phyloP scores from a whole-genome alignment of 2,329 filamentous ascomycete species.

The Lachnellula arida region DNA sequence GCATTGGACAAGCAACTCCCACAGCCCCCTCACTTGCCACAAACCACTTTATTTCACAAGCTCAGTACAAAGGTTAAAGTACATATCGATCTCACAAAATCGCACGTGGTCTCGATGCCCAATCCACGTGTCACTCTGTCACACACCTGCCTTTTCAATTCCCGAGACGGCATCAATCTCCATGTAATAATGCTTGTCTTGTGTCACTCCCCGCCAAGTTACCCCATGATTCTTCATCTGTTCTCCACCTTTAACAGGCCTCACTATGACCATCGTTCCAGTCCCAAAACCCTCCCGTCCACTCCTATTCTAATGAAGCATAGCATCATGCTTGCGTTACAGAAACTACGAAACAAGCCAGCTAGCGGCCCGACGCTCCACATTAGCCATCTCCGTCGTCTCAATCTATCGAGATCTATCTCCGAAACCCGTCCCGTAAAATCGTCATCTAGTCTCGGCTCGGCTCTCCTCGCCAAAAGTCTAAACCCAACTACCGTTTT shows the following conservation, averaged over 20 bases:
- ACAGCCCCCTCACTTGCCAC: conserved; percentile 8
- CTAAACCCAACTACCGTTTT: neutral
- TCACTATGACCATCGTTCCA: neutral
- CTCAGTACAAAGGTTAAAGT: neutral
- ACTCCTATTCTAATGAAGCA: neutral
- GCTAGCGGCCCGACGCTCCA: conserved; percentile 7
- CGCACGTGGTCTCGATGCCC: neutral
- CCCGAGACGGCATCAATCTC: neutral
- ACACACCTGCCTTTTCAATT: neutral
- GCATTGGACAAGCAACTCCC: conserved; percentile 5
- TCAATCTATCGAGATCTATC: conserved; percentile 4
- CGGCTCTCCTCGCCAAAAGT: neutral
- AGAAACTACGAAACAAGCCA: neutral
- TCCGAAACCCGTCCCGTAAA: neutral
- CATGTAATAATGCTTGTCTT: neutral
- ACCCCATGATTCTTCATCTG: neutral
- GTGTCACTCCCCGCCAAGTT: neutral
- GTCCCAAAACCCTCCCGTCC: neutral
- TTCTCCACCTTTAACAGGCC: conserved; percentile 2
- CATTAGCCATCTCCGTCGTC: conserved; percentile 6
- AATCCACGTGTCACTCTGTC: neutral
- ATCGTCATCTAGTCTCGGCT: neutral
- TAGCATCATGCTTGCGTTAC: neutral
- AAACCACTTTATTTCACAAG: conserved; percentile 10
- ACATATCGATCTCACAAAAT: neutral